Evolutionary conservation across 2,329 filamentous ascomycete genomes (phyloP), one percentile per base, ranked within the genome.

Genomic region (Parastagonospora avenae): DNA sequence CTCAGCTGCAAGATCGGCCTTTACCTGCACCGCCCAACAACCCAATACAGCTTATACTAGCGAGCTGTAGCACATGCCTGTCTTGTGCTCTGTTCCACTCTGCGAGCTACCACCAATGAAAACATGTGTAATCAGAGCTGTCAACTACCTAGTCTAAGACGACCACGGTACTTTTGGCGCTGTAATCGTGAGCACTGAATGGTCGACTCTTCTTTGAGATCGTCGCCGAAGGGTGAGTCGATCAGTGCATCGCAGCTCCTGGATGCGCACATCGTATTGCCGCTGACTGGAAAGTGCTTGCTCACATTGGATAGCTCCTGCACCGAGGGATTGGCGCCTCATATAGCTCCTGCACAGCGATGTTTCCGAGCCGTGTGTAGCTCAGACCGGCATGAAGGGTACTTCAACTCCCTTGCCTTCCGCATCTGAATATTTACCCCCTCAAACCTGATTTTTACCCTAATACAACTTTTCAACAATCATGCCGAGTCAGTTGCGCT

Each of bases 401-500:
- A 45, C 41, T 48, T 49, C 12, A 41, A 37, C 30, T 44, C 38
- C 24, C 10, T 28, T 36, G 28, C 8, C 27, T 19, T 36, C 38
- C 32, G 4, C 38, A 8, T 42, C 9, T n/a, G 24, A 24, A 10
- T 7, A 15, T 24, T 12, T 16, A 1, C n/a, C 12, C 37, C 14
- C 8, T 9, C 15, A 16, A 27, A 29, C 29, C 27, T 31, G 31
- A 10, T 30, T n/a, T 14, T 15, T 30, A 41, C 12, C 15, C 16
- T 42, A 31, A 32, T 11, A 9, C 11, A 42, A 16, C 27, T 12
- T 9, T 31, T n/a, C 27, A 8, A 10, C 27, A 32, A 29, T 35
- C 28, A 69, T 71, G 68, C 57, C 64, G 36, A 51, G 69, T 27
- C 73, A 75, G 61, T 53, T 80, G 32, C 77, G 74, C 50, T 70